phyloP scores from a whole-genome alignment of 164 flowering plant genomes.

The Santalum album region DNA sequence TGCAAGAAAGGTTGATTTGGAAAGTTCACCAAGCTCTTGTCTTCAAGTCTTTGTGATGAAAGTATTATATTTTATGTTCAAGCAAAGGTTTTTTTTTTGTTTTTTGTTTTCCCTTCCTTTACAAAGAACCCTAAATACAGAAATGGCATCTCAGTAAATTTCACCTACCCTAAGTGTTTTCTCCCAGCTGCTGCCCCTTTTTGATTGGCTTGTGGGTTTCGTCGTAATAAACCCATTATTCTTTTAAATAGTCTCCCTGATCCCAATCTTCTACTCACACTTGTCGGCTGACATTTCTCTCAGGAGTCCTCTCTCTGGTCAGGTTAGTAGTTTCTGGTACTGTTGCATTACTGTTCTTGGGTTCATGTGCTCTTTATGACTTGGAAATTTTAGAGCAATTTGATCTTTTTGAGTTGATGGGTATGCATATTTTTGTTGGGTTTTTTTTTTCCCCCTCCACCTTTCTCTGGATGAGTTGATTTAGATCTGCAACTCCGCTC shows the following conservation, averaged over 20 bases:
- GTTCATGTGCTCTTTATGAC: background rate
- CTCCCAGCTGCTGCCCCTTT: background rate
- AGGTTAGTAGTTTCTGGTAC: conserved; percentile 24
- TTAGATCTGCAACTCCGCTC: conserved; percentile 15
- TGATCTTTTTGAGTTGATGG: conserved; percentile 2
- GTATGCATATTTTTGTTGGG: background rate
- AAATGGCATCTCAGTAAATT: no score
- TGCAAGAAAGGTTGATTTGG: no score
- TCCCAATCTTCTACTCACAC: conserved; percentile 9
- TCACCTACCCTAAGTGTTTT: background rate
- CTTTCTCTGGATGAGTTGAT: conserved; percentile 6
- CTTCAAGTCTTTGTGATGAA: no score
- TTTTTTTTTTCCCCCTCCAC: background rate
- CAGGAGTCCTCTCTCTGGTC: conserved; percentile 21
- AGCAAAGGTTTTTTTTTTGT: no score
- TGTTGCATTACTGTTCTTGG: background rate
- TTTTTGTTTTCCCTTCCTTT: no score
- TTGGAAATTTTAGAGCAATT: background rate
- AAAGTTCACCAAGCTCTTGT: no score
- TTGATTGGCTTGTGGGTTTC: background rate
- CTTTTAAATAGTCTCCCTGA: conserved; percentile 19
- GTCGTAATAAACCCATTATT: background rate
- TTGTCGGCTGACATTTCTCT: conserved; percentile 10
- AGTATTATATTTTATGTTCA: no score
- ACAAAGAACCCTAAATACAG: no score